Evolutionary conservation across 139 green algal genomes (phyloP), one percentile per base, ranked within the genome.

Genomic region (Monoraphidium neglectum): DNA sequence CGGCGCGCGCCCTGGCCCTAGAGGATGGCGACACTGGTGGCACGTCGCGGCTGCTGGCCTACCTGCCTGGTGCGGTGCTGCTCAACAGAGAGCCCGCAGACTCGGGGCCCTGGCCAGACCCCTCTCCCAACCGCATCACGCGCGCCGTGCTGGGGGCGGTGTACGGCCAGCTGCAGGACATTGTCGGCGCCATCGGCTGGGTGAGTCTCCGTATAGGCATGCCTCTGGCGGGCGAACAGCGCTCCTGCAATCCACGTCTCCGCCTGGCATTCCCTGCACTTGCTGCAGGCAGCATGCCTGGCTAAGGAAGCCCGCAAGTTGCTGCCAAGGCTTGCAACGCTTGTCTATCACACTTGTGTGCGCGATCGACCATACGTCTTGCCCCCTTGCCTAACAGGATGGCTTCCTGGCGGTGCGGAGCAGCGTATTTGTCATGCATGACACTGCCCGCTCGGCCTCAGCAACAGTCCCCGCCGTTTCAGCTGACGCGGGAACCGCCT

Each of bases 351-450:
- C n/a, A n/a, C n/a, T n/a, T n/a, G n/a, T n/a, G n/a, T n/a, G n/a
- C n/a, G n/a, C n/a, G n/a, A n/a, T n/a, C n/a, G n/a, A n/a, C n/a
- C n/a, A n/a, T n/a, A n/a, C n/a, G n/a, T n/a, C n/a, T n/a, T n/a
- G n/a, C n/a, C n/a, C n/a, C n/a, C n/a, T n/a, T n/a, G n/a, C n/a
- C n/a, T n/a, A 77, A 12, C 84, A 77, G 82, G 82, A 87, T 24
- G 63, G 56, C 10, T 88, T 88, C 77, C 61, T 88, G 53, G 49
- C 64, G 61, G 59, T 83, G 37, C 83, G 83, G 38, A 57, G 49
- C 38, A n/a, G 60, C 26, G 76, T 88, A 43, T 88, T 88, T 46
- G 43, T 88, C 28, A 88, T 88, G 83, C 83, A 88, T 28, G 24
- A 64, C 3, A 77, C 83, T 32, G 38, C 38, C 23, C 30, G 16